Conservation (phyloP, 768 basidiomycete species). For the Tylopilus intermedius region DNA sequence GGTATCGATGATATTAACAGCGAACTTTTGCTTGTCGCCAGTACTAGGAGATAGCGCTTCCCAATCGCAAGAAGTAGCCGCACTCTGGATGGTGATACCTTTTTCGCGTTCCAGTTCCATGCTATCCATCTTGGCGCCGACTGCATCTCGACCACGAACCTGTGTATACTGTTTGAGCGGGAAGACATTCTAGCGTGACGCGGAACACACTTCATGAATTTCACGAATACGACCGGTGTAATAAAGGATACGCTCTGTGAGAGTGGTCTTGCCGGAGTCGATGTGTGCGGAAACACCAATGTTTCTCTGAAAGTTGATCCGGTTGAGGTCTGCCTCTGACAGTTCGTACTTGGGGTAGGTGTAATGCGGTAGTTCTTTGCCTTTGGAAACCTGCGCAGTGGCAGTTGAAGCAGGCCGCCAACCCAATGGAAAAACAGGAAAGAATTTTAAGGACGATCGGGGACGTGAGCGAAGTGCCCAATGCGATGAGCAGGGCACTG, state of each 20-base stretch:
- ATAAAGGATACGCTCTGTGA: constrained; percentile 92
- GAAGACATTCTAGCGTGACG: not conserved
- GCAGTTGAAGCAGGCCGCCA: constrained; percentile 44
- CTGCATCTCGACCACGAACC: constrained; percentile 91
- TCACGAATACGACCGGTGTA: constrained; percentile 95
- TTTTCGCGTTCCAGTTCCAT: constrained; percentile 99
- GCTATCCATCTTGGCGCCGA: constrained; percentile 99
- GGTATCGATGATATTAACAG: constrained; percentile 98
- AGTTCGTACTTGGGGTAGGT: constrained; percentile 41
- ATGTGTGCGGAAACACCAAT: constrained; percentile 96
- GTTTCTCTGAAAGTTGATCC: constrained; percentile 79
- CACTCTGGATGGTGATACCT: constrained; percentile 98
- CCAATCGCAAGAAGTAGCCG: constrained; percentile 99
- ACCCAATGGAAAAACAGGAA: constrained; percentile 1
- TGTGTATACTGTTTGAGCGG: constrained; percentile 23
- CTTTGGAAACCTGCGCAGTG: constrained; percentile 18
- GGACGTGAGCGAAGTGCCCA: constrained; percentile 19
- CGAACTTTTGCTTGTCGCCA: constrained; percentile 72
- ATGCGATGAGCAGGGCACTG: constrained; percentile 25
- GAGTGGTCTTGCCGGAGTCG: constrained; percentile 95
- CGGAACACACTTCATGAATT: constrained; percentile 83
- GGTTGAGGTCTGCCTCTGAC: constrained; percentile 58
- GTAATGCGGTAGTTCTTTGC: constrained; percentile 15
- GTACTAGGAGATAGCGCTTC: constrained; percentile 58
- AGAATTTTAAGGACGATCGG: constrained; percentile 1